Evolutionary conservation across 352 stramenopile species (phyloP).

Genomic region (Pythium apleroticum): DNA sequence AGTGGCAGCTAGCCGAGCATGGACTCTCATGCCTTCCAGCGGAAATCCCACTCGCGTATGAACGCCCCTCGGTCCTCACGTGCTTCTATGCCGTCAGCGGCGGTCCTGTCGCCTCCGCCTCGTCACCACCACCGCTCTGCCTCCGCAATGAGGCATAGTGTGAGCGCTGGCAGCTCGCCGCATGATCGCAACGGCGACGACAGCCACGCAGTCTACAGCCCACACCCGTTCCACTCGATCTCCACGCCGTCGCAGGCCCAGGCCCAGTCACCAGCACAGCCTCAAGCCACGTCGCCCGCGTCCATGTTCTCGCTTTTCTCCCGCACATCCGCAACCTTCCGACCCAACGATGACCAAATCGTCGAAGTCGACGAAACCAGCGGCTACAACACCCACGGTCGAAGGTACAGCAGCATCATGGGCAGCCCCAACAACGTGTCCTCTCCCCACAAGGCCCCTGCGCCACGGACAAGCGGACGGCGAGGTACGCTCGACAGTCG

Average conservation of each 20-base stretch:
- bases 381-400: constrained; percentile 12
- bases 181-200: background rate
- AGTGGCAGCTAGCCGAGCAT: background rate
- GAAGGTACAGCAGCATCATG: constrained; percentile 13
- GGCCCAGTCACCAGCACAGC: constrained; percentile 3
- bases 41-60: background rate
- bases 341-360: constrained; percentile 13
- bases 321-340: constrained; percentile 7
- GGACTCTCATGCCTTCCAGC: background rate
- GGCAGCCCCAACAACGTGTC: constrained; percentile 6
- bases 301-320: constrained; percentile 22
- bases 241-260: constrained; percentile 12
- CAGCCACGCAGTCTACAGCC: constrained; percentile 18
- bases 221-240: constrained; percentile 15
- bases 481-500: constrained; percentile 8
- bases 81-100: background rate
- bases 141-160: background rate
- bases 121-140: background rate
- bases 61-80: background rate
- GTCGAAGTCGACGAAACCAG: constrained; percentile 26
- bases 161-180: background rate
- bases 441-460: background rate
- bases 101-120: background rate
- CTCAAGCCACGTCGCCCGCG: constrained; percentile 30
- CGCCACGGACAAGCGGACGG: background rate